These are phyloP conservation scores for Yarrowia sp. DNA, from an alignment of 805 yeast genomes.

Conservation along the genomic window DNA sequence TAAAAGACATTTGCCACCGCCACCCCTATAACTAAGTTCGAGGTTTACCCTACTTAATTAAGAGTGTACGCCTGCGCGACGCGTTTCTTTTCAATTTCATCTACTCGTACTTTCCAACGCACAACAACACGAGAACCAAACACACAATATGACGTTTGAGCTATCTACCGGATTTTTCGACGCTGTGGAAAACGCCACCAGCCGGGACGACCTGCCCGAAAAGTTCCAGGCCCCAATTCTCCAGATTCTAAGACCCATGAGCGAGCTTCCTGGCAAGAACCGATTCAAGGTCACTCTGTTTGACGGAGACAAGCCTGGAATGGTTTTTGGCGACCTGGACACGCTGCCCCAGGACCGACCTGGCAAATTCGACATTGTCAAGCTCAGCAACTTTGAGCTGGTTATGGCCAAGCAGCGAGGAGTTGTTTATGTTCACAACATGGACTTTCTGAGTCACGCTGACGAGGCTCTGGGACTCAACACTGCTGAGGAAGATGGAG, in stretches of 20 bases:
- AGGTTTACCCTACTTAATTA: background rate
- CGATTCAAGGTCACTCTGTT: constrained; percentile 17
- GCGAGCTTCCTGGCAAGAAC: constrained; percentile 1
- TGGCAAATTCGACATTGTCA: background rate
- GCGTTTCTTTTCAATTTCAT: constrained; percentile 3
- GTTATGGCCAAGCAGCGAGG: constrained; percentile 11
- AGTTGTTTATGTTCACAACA: background rate
- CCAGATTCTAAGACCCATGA: constrained; percentile 4
- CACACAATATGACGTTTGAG: background rate
- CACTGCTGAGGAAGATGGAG: background rate
- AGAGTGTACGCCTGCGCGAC: constrained; percentile 21
- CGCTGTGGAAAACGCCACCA: background rate
- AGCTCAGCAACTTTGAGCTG: background rate
- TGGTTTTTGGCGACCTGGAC: constrained; percentile 21
- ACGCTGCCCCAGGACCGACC: constrained; percentile 2
- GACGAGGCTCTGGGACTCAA: constrained; percentile 10
- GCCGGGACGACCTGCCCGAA: background rate
- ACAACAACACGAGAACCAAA: background rate
- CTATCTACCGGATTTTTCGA: constrained; percentile 17
- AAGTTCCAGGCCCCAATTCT: background rate
- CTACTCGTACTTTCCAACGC: background rate
- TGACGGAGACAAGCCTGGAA: background rate
- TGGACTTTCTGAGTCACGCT: constrained; percentile 8
- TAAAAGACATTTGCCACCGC: background rate
- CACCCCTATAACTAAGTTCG: background rate